Conservation (phyloP, 1,284 basidiomycete species). For the Cystobasidium sp. region DNA sequence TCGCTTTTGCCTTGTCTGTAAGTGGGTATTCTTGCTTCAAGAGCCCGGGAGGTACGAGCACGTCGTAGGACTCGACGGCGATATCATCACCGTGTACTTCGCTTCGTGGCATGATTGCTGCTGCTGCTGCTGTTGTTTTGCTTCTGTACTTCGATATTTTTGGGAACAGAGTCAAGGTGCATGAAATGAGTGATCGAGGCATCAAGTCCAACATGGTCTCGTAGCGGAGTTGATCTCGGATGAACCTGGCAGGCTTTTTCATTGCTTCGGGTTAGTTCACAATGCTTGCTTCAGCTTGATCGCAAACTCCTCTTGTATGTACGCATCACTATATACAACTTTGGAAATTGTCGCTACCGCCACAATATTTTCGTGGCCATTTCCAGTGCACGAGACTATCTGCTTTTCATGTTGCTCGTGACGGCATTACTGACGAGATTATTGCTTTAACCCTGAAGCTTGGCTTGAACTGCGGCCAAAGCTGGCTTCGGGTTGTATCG, state of each 20-base stretch:
- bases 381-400: neutral
- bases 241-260: neutral
- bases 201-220: neutral
- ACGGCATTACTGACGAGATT: neutral
- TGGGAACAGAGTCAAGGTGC: neutral
- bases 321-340: too few species aligned
- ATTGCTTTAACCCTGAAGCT: slow-evolving; percentile 24
- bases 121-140: neutral
- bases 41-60: slow-evolving; percentile 85
- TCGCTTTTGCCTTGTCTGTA: slow-evolving; percentile 61
- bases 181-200: neutral
- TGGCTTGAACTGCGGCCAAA: slow-evolving; percentile 44
- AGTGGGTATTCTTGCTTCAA: slow-evolving; percentile 81
- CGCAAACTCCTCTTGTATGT: too few species aligned
- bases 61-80: slow-evolving; percentile 67
- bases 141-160: neutral
- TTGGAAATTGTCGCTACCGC: too few species aligned
- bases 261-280: too few species aligned
- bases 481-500: slow-evolving; percentile 46
- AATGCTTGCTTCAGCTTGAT: too few species aligned
- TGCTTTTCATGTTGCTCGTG: neutral
- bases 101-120: slow-evolving; percentile 22
- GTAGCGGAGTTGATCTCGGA: slow-evolving; percentile 15
- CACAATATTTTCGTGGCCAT: too few species aligned
- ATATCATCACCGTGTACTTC: slow-evolving; percentile 37